Conservation (phyloP, 2,329 filamentous ascomycete genomes). For the Exophiala dermatitidis region DNA sequence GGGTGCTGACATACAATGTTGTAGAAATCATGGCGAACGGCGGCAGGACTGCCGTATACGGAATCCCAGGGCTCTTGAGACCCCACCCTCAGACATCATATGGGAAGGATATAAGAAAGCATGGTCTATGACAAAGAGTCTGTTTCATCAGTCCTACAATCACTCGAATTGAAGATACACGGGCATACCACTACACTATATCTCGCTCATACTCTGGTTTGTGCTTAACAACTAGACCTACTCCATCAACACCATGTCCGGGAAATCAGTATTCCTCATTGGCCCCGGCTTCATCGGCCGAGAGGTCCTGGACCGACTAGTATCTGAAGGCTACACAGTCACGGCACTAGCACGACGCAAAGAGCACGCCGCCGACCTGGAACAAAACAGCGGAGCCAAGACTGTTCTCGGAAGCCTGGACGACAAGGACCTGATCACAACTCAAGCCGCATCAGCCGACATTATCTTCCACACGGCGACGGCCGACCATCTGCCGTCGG, state of each 20-base stretch:
- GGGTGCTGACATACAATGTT: too few relatives aligned
- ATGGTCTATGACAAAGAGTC: too few relatives aligned
- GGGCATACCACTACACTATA: too few relatives aligned
- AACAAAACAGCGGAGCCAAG: slow-evolving; percentile 33
- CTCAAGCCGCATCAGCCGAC: slow-evolving; percentile 36
- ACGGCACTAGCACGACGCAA: slow-evolving; percentile 30
- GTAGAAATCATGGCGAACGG: too few relatives aligned
- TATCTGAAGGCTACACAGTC: slow-evolving; percentile 38
- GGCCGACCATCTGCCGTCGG: slow-evolving; percentile 43
- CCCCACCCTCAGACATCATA: too few relatives aligned
- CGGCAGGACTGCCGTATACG: too few relatives aligned
- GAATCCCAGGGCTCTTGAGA: too few relatives aligned
- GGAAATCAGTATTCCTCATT: slow-evolving; percentile 23
- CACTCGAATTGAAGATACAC: too few relatives aligned
- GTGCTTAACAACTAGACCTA: too few relatives aligned
- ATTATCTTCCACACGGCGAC: slow-evolving; percentile 47
- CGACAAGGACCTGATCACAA: slow-evolving; percentile 36
- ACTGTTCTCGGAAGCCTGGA: slow-evolving; percentile 38
- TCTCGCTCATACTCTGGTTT: too few relatives aligned
- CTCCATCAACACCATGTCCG: neutral
- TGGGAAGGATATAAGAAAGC: too few relatives aligned
- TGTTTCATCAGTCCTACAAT: too few relatives aligned
- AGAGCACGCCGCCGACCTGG: slow-evolving; percentile 13
- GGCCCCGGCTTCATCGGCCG: slow-evolving; percentile 35
- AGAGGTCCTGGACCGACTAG: slow-evolving; percentile 41